phyloP scores from a whole-genome alignment of 2,329 filamentous ascomycete genomes.

The Cladophialophora immunda region DNA sequence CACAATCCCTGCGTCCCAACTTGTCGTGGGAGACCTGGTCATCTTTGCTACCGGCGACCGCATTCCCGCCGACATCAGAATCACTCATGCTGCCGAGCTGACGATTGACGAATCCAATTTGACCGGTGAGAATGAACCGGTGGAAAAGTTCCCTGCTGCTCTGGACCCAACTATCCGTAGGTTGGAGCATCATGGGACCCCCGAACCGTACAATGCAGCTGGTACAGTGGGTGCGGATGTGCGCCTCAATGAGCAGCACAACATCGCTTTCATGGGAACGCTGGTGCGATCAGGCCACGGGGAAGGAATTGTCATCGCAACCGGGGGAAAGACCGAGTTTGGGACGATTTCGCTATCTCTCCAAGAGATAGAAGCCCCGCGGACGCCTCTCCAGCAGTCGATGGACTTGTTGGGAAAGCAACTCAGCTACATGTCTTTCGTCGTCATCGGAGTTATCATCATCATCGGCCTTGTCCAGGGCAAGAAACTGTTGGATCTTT shows the following conservation, averaged over 20 bases:
- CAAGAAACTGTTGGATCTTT: conserved; percentile 89
- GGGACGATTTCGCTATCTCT: conserved; percentile 94
- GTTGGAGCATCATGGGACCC: conserved; percentile 57
- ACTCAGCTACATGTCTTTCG: conserved; percentile 95
- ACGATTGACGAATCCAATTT: conserved; percentile 97
- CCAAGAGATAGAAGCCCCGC: conserved; percentile 91
- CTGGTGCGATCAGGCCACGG: conserved; percentile 94
- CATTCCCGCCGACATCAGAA: conserved; percentile 93
- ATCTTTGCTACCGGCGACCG: conserved; percentile 95
- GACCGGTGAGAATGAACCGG: conserved; percentile 95
- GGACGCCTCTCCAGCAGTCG: conserved; percentile 90
- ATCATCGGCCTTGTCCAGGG: conserved; percentile 89
- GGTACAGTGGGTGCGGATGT: conserved; percentile 71
- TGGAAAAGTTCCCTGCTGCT: conserved; percentile 76
- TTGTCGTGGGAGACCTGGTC: conserved; percentile 92
- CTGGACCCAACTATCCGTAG: conserved; percentile 48
- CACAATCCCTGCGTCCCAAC: conserved; percentile 84
- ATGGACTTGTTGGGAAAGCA: conserved; percentile 99
- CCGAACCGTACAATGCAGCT: conserved; percentile 66
- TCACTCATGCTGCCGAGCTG: conserved; percentile 87
- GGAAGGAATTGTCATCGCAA: conserved; percentile 96
- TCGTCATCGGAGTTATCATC: conserved; percentile 91
- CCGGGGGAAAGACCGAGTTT: conserved; percentile 92
- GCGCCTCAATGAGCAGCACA: conserved; percentile 77
- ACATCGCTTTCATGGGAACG: conserved; percentile 98